These are phyloP conservation scores for Begonia masoniana DNA, from an alignment of 306 rosid species.

Conservation along the genomic window DNA sequence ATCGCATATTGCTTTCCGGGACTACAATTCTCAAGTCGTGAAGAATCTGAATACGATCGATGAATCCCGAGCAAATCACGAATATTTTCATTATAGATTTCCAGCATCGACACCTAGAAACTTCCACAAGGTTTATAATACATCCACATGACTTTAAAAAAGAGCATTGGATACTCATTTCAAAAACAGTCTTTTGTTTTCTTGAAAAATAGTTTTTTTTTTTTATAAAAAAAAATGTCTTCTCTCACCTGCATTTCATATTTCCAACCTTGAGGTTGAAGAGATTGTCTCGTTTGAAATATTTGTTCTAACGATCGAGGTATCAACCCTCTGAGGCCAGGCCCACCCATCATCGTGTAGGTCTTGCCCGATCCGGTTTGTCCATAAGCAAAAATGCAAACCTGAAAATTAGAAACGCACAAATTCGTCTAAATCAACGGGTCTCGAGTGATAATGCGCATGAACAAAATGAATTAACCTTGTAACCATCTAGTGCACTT, in stretches of 20 bases:
- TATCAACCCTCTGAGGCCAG: slow-evolving; percentile 80
- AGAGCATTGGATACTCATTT: not conserved
- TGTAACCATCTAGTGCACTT: slow-evolving; percentile 98
- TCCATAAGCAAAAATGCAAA: slow-evolving; percentile 95
- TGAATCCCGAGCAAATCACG: slow-evolving; percentile 71
- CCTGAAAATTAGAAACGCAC: slow-evolving; percentile 42
- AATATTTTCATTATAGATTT: slow-evolving; percentile 84
- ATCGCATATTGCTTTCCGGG: slow-evolving; percentile 78
- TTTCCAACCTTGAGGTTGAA: slow-evolving; percentile 83
- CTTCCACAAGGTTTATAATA: not conserved
- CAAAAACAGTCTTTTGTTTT: not conserved
- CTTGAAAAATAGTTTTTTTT: not conserved
- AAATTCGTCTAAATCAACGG: not conserved
- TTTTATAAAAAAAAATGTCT: not conserved
- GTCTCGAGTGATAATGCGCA: not conserved
- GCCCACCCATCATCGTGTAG: slow-evolving; percentile 95
- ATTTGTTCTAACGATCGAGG: slow-evolving; percentile 93
- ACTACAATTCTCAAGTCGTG: slow-evolving; percentile 45
- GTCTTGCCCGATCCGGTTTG: slow-evolving; percentile 99
- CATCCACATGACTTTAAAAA: too few species aligned
- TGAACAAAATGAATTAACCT: slow-evolving; percentile 44
- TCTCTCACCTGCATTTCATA: slow-evolving; percentile 86
- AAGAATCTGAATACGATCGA: slow-evolving; percentile 31
- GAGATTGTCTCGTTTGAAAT: slow-evolving; percentile 72
- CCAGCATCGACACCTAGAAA: slow-evolving; percentile 82